Percentiles rank a stretch among this genome's conserved stretches.
phyloP scores from a whole-genome alignment of 257 asterid genomes.

The Solanum rostratum region DNA sequence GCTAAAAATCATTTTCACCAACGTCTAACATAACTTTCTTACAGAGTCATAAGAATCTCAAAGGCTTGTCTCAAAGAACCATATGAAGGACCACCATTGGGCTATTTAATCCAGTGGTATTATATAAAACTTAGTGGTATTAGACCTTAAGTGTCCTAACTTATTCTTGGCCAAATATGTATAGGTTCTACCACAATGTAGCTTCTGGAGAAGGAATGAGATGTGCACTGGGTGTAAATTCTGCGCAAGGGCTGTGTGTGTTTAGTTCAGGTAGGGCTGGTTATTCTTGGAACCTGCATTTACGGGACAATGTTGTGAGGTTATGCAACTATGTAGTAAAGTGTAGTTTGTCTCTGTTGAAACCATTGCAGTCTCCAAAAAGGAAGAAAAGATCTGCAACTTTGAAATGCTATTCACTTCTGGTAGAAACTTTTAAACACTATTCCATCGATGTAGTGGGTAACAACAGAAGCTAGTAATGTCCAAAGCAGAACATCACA shows the following conservation, averaged over 20 bases:
- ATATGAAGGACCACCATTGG: not conserved
- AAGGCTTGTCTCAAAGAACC: not conserved
- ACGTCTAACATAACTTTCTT: not conserved
- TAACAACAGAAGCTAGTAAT: not conserved
- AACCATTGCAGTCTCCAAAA: no score
- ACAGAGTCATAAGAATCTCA: not conserved
- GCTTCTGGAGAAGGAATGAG: no score
- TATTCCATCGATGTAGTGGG: not conserved
- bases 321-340: no score
- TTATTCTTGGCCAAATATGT: not conserved
- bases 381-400: not conserved
- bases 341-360: no score
- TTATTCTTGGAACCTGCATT: no score
- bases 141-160: not conserved
- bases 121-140: no score
- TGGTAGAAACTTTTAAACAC: not conserved
- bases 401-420: not conserved
- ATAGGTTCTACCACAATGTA: no score
- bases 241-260: no score
- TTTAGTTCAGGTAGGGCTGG: no score
- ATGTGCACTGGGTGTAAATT: no score
- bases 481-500: not conserved
- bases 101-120: not conserved
- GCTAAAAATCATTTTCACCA: not conserved
- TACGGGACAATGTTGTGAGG: no score